Conservation (phyloP, 306 rosid genomes). For the Fagus sylvatica region DNA sequence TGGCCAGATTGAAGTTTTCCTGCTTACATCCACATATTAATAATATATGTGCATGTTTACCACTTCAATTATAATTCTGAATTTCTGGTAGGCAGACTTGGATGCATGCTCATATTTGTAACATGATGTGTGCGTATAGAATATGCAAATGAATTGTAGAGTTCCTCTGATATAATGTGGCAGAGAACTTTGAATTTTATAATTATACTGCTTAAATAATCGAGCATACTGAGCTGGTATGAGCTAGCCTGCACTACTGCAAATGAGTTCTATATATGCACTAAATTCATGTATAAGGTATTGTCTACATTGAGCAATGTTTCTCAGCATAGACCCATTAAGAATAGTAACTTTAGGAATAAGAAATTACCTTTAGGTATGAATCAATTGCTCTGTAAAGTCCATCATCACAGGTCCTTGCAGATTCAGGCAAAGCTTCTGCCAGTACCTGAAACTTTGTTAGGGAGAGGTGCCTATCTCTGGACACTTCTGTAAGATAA, state of each 20-base stretch:
- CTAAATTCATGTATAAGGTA: conserved; percentile 6
- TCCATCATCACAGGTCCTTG: conserved; percentile 96
- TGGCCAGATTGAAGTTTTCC: not conserved
- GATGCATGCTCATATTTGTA: not conserved
- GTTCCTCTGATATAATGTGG: not conserved
- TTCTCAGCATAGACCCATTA: not conserved
- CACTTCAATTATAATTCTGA: not conserved
- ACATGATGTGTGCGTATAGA: not conserved
- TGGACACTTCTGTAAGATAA: conserved; percentile 92
- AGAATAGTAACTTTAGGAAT: not conserved
- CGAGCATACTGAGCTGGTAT: conserved; percentile 6
- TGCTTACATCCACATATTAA: not conserved
- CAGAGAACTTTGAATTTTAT: not conserved
- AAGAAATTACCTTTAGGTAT: conserved; percentile 76
- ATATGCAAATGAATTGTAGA: not conserved
- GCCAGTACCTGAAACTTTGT: conserved; percentile 98
- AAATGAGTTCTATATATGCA: not conserved
- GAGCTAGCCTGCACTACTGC: conserved; percentile 6
- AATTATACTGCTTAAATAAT: not conserved
- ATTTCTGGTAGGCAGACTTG: not conserved
- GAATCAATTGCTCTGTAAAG: conserved; percentile 96
- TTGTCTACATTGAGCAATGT: not conserved
- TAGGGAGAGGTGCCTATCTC: conserved; percentile 88
- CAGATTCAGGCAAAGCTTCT: conserved; percentile 98
- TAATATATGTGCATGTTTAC: not conserved